Conservation (phyloP, 2,329 filamentous ascomycete genomes). For the Parascedosporium putredinis region DNA sequence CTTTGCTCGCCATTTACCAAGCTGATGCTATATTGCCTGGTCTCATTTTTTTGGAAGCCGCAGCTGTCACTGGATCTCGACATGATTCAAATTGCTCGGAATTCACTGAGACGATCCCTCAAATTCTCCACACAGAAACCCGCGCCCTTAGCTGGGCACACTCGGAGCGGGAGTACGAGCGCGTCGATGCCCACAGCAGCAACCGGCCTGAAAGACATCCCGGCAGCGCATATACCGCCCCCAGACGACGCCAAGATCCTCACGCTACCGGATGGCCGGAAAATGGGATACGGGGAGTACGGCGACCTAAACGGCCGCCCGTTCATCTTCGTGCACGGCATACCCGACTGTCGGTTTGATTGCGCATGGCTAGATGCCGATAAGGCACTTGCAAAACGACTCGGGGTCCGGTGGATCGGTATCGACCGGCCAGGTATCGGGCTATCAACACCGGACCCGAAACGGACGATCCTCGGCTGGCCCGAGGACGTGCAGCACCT, state of each 20-base stretch:
- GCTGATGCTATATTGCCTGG: too few relatives aligned
- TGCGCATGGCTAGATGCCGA: not conserved
- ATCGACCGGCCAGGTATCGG: slow-evolving; percentile 9
- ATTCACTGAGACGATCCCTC: too few relatives aligned
- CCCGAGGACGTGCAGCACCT: slow-evolving; percentile 7
- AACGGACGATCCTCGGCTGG: slow-evolving; percentile 5
- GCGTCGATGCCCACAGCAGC: too few relatives aligned
- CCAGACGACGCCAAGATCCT: slow-evolving; percentile 15
- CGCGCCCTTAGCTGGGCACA: too few relatives aligned
- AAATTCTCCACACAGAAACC: too few relatives aligned
- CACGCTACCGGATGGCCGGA: slow-evolving; percentile 27
- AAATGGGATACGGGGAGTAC: slow-evolving; percentile 29
- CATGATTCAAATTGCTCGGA: too few relatives aligned
- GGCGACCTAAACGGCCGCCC: slow-evolving; percentile 21
- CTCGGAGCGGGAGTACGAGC: too few relatives aligned
- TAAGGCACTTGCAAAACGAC: not conserved
- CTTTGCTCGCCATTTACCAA: too few relatives aligned
- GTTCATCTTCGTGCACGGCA: not conserved
- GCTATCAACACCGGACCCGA: not conserved
- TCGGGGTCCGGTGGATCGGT: slow-evolving; percentile 8
- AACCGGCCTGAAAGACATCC: too few relatives aligned
- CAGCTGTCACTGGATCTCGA: too few relatives aligned
- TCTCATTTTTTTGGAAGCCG: too few relatives aligned
- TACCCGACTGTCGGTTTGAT: not conserved
- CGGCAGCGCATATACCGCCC: not conserved